Percentiles rank a stretch among this genome's conserved stretches.
These are phyloP conservation scores for Microdochium paspali DNA, from an alignment of 2,329 filamentous ascomycete species.

Conservation along the genomic window DNA sequence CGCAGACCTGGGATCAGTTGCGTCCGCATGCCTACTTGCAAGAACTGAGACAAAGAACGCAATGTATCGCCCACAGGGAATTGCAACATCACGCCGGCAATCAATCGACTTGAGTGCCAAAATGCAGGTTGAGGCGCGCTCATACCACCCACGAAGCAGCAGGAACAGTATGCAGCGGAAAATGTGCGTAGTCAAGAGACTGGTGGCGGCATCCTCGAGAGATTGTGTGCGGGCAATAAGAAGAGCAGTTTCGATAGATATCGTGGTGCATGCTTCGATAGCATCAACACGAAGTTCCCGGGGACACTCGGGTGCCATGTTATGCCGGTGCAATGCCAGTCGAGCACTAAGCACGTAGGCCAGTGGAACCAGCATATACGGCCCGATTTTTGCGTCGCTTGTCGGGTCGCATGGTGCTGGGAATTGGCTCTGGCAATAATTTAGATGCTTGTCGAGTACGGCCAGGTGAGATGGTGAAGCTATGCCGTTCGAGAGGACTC, in stretches of 20 bases:
- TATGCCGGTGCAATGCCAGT: constrained; percentile 82
- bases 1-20: constrained; percentile 11
- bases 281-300: constrained; percentile 58
- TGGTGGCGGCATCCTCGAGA: constrained; percentile 59
- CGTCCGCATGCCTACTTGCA: constrained; percentile 40
- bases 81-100: constrained; percentile 60
- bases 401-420: constrained; percentile 64
- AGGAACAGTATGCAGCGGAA: constrained; percentile 82
- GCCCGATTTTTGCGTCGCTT: constrained; percentile 59
- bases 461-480: constrained; percentile 60
- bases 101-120: constrained; percentile 63
- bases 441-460: constrained; percentile 76
- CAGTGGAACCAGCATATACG: constrained; percentile 64
- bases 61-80: constrained; percentile 72
- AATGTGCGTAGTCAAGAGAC: constrained; percentile 71
- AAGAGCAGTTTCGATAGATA: constrained; percentile 69
- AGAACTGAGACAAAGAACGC: constrained; percentile 70
- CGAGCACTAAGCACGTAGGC: constrained; percentile 73
- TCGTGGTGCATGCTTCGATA: constrained; percentile 65
- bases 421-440: constrained; percentile 63
- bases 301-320: constrained; percentile 65
- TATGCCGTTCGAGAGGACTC: constrained; percentile 57
- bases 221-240: constrained; percentile 58
- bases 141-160: constrained; percentile 63
- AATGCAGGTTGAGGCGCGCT: constrained; percentile 63